These are phyloP conservation scores for Laburnicola sp. DNA, from an alignment of 2,329 filamentous ascomycete species.

Conservation along the genomic window DNA sequence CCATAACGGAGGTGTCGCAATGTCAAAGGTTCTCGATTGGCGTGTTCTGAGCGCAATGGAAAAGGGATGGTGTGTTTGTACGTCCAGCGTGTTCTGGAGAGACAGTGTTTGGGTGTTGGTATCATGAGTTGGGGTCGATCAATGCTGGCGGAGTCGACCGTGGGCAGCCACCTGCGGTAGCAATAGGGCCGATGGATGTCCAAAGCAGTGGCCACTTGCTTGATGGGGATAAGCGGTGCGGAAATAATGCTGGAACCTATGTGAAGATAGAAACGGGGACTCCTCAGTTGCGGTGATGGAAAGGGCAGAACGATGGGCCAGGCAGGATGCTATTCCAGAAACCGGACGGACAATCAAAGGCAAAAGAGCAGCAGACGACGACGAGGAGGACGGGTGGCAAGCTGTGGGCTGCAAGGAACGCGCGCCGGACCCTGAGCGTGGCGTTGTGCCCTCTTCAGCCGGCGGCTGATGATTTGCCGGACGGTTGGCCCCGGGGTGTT, in stretches of 20 bases:
- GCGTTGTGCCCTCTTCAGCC: conserved; percentile 29
- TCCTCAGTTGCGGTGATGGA: conserved; percentile 6
- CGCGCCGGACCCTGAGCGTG: conserved; percentile 39
- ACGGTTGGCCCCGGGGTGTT: conserved; percentile 19
- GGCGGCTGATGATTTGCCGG: conserved; percentile 35
- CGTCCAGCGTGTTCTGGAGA: conserved; percentile 21
- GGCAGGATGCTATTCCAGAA: conserved; percentile 15
- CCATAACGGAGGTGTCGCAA: conserved; percentile 19
- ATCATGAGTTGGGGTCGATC: conserved; percentile 31
- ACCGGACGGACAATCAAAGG: conserved; percentile 28
- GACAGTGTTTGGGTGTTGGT: conserved; percentile 24
- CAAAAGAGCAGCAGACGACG: conserved; percentile 20
- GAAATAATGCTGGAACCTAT: conserved; percentile 39
- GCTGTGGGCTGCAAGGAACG: conserved; percentile 30
- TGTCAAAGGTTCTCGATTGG: conserved; percentile 8
- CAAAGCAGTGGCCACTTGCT: conserved; percentile 31
- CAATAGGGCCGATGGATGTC: conserved; percentile 32
- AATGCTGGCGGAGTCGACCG: conserved; percentile 18
- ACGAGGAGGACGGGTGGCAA: conserved; percentile 20
- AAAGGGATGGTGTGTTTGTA: conserved; percentile 9
- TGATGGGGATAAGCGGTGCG: conserved; percentile 35
- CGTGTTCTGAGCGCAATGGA: conserved; percentile 8
- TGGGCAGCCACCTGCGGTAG: conserved; percentile 26
- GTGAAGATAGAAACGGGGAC: conserved; percentile 37
- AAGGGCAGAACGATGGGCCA: conserved; percentile 17